Evolutionary conservation across 345 rosid genomes (phyloP).

Genomic region (Eucalyptus lansdowneana): DNA sequence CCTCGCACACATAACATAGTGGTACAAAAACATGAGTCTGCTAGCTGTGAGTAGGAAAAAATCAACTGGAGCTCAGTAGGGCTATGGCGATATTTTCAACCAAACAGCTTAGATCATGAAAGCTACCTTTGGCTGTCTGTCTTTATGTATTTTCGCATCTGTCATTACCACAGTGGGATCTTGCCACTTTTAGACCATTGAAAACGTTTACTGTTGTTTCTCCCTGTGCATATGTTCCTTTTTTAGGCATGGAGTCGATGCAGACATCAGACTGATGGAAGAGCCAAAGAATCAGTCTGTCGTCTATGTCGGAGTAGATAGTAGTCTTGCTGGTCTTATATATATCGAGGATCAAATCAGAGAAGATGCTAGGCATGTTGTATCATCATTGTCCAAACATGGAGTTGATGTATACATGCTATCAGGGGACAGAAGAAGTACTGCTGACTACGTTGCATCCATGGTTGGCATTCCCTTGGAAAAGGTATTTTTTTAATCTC

Average conservation of each 20-base stretch:
- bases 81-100: neutral
- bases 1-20: neutral
- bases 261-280: conserved; percentile 26
- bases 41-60: neutral
- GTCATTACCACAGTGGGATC: neutral
- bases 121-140: neutral
- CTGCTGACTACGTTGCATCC: conserved; percentile 87
- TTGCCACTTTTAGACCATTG: neutral
- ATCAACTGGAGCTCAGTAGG: neutral
- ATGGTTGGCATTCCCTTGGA: conserved; percentile 78
- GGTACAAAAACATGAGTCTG: neutral
- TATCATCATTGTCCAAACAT: conserved; percentile 43
- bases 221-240: neutral
- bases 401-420: conserved; percentile 84
- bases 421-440: conserved; percentile 80
- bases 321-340: conserved; percentile 64
- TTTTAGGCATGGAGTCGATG: conserved; percentile 66
- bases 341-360: conserved; percentile 83
- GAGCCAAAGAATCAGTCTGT: conserved; percentile 55
- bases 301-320: conserved; percentile 76
- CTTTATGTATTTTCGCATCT: neutral
- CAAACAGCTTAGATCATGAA: neutral
- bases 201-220: neutral
- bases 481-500: conserved; percentile 24
- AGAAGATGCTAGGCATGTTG: conserved; percentile 81